Percentiles rank a stretch among this genome's conserved stretches.
Conservation (phyloP, 2,329 filamentous ascomycete species). For the Thermoascus crustaceus region DNA sequence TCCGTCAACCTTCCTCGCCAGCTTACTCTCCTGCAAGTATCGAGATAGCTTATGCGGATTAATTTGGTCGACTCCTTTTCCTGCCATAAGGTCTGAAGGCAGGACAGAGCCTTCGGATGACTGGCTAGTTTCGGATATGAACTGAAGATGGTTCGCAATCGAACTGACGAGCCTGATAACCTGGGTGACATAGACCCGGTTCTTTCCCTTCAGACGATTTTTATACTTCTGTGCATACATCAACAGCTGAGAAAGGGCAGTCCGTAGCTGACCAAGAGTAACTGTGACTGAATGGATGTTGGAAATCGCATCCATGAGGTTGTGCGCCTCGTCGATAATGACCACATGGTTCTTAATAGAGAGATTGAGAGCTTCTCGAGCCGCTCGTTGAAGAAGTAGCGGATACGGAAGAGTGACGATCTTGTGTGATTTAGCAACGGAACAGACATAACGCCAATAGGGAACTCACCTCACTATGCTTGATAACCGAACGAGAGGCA, state of each 20-base stretch:
- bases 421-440: constrained; percentile 25
- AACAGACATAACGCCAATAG: constrained; percentile 1
- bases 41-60: constrained; percentile 81
- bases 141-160: constrained; percentile 60
- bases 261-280: constrained; percentile 61
- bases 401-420: constrained; percentile 92
- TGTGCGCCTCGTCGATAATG: constrained; percentile 97
- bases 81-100: constrained; percentile 62
- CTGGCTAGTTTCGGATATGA: constrained; percentile 33
- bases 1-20: constrained; percentile 89
- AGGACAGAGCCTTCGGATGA: constrained; percentile 59
- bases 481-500: constrained; percentile 77
- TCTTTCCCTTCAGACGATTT: constrained; percentile 80
- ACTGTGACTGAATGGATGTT: constrained; percentile 77
- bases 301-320: constrained; percentile 90
- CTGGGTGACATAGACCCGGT: constrained; percentile 84
- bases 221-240: constrained; percentile 82
- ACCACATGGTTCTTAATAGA: constrained; percentile 81
- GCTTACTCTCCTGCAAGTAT: constrained; percentile 84
- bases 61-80: constrained; percentile 88
- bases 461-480: constrained; percentile 58
- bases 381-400: constrained; percentile 74
- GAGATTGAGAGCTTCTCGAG: constrained; percentile 78
- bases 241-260: constrained; percentile 66
- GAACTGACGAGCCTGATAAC: constrained; percentile 76